Conservation (phyloP, 2,329 filamentous ascomycete genomes). For the Colletotrichum sublineola region DNA sequence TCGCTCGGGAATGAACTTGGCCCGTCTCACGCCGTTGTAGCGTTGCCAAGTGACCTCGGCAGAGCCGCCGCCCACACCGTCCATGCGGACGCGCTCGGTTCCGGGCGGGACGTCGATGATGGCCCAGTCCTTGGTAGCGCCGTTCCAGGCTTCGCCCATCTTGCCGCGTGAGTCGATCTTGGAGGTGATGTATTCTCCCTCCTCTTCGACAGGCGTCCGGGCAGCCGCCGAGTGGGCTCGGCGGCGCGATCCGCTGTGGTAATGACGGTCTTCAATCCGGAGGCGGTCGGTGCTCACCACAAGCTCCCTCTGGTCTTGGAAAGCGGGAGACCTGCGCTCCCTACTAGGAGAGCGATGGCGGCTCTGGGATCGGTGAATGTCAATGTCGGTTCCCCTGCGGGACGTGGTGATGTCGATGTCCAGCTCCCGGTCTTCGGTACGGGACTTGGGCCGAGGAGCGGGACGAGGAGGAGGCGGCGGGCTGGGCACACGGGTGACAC, state of each 20-base stretch:
- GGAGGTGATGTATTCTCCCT: slow-evolving; percentile 72
- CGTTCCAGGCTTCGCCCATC: slow-evolving; percentile 80
- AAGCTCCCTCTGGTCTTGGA: slow-evolving; percentile 68
- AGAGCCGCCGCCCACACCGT: slow-evolving; percentile 79
- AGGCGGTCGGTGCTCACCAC: slow-evolving; percentile 69
- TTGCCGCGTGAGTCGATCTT: slow-evolving; percentile 72
- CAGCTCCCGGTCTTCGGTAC: slow-evolving; percentile 64
- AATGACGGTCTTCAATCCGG: slow-evolving; percentile 58
- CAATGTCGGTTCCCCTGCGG: slow-evolving; percentile 68
- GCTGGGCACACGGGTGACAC: slow-evolving; percentile 61
- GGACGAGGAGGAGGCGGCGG: slow-evolving; percentile 66
- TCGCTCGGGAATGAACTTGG: slow-evolving; percentile 79
- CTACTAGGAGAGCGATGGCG: slow-evolving; percentile 53
- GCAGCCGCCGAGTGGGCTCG: slow-evolving; percentile 67
- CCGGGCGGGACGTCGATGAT: slow-evolving; percentile 89
- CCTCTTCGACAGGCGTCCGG: slow-evolving; percentile 64
- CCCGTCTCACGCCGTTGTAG: slow-evolving; percentile 82
- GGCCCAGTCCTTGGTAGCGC: slow-evolving; percentile 81
- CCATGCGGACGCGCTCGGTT: slow-evolving; percentile 85
- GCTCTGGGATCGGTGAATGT: slow-evolving; percentile 61
- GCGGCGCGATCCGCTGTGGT: slow-evolving; percentile 57
- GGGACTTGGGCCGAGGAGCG: slow-evolving; percentile 58
- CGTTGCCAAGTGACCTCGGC: slow-evolving; percentile 84
- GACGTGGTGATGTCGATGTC: slow-evolving; percentile 73
- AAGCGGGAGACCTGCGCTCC: slow-evolving; percentile 57